Evolutionary conservation across 1,284 basidiomycete species (phyloP), one percentile per base, ranked within the genome.

Genomic region (Ganoderma sinense): DNA sequence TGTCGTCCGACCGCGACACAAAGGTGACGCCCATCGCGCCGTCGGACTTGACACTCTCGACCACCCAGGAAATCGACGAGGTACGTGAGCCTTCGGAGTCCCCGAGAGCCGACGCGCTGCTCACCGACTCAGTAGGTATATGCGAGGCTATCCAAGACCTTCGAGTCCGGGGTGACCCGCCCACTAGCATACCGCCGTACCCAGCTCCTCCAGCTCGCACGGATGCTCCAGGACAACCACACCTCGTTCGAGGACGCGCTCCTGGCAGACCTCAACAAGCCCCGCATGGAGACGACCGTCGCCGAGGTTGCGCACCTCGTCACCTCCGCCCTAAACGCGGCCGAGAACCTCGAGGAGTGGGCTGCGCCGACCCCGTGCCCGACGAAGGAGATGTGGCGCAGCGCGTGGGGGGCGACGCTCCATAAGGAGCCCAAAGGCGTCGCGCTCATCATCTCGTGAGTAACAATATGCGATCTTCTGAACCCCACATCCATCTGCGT

Each of bases 201-300:
- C 67, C 90, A 92, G 80, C 84, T 92, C 65, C 86, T 89, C 73
- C 88, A 90, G 78, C 82, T 93, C 55, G 87, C 86, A 13, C 90
- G 85, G 69, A 78, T 92, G 76, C 74, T 91, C 62, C 83, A 89
- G 68, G 91, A 93, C 73, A 91, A 93, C 78, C 76, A 81, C 56
- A 78, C 82, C 11, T 80, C 78, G 14, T 82, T 92, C 73, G 78
- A 84, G 70, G 82, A 85, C 36, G 85, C 89, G 1, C 73, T 89
- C 48, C 68, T 81, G 45, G 78, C 80, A 53, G 91, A 93, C 78
- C 81, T 92, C 18, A 87, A 85, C 61, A 87, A 87, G 74, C 86
- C 85, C 5, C 78, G 80, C n/a, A 78, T 82, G 11, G 87, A 88
- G 74, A 74, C 76, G 0, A 76, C 79, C 60, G 68, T 82, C 13